These are phyloP conservation scores for Aspergillus pseudoterreus DNA, from an alignment of 2,329 filamentous ascomycete species.

Conservation along the genomic window DNA sequence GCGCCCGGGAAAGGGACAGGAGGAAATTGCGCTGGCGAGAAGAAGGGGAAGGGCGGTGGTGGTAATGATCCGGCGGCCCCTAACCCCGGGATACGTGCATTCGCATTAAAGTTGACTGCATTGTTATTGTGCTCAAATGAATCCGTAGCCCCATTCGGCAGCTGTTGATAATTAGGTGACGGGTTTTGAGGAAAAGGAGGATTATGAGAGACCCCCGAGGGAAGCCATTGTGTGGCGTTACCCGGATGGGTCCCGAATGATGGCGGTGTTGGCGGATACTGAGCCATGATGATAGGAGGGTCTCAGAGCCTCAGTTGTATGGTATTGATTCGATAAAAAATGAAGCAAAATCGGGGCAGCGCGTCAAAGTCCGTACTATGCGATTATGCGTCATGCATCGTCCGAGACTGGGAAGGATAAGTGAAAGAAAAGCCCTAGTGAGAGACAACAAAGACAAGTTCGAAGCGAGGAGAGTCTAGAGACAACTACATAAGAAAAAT, in stretches of 20 bases:
- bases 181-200: conserved; percentile 23
- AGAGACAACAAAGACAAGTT: too few relatives aligned
- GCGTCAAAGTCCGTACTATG: background rate
- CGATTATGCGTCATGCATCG: conserved; percentile 20
- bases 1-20: conserved; percentile 32
- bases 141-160: conserved; percentile 11
- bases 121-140: conserved; percentile 18
- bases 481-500: background rate
- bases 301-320: too few relatives aligned
- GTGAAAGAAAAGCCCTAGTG: background rate
- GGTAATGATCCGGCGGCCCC: conserved; percentile 22
- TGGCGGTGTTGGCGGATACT: conserved; percentile 45
- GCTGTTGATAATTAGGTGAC: conserved; percentile 20
- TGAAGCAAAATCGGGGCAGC: background rate
- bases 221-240: conserved; percentile 36
- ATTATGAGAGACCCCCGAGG: conserved; percentile 25
- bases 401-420: conserved; percentile 4
- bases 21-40: conserved; percentile 29
- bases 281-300: conserved; percentile 38
- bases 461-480: background rate
- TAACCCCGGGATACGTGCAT: conserved; percentile 28
- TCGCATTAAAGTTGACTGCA: conserved; percentile 23
- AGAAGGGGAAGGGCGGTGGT: conserved; percentile 30
- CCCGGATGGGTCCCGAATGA: conserved; percentile 36
- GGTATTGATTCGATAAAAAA: too few relatives aligned